Percentiles rank a stretch among this genome's conserved stretches.
These are phyloP conservation scores for Rosa chinensis DNA, from an alignment of 306 rosid genomes.

Conservation along the genomic window DNA sequence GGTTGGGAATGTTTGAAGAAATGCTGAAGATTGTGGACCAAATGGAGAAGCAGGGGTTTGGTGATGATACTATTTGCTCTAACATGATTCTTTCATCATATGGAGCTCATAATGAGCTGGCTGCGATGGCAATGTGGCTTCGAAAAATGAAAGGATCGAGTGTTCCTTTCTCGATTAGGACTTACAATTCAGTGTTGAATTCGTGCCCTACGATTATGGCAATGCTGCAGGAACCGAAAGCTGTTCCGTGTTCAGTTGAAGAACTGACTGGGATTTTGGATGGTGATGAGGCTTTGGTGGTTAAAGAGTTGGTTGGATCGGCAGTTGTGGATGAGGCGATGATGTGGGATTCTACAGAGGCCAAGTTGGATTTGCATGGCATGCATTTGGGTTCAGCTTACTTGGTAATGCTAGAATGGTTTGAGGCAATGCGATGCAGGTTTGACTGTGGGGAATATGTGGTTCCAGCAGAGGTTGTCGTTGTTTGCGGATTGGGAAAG, in stretches of 20 bases:
- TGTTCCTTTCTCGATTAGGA: slow-evolving; percentile 63
- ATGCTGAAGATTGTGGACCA: slow-evolving; percentile 51
- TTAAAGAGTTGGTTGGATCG: slow-evolving; percentile 52
- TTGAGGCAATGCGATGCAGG: slow-evolving; percentile 54
- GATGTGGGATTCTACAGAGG: slow-evolving; percentile 64
- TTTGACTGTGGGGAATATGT: slow-evolving; percentile 27
- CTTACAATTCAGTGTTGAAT: slow-evolving; percentile 66
- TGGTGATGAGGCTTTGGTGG: slow-evolving; percentile 63
- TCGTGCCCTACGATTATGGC: slow-evolving; percentile 49
- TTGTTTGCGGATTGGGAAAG: slow-evolving; percentile 76
- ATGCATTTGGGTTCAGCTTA: slow-evolving; percentile 68
- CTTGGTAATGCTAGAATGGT: slow-evolving; percentile 64
- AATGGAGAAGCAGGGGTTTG: slow-evolving; percentile 59
- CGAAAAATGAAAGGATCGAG: slow-evolving; percentile 43
- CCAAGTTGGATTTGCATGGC: slow-evolving; percentile 85
- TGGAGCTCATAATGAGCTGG: slow-evolving; percentile 60
- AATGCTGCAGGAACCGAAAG: slow-evolving; percentile 39
- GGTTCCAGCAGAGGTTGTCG: slow-evolving; percentile 44
- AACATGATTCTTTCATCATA: slow-evolving; percentile 77
- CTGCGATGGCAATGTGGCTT: slow-evolving; percentile 66
- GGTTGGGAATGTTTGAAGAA: slow-evolving; percentile 62
- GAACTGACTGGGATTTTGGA: slow-evolving; percentile 41
- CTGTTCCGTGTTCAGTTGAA: slow-evolving; percentile 43
- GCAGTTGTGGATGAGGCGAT: slow-evolving; percentile 54
- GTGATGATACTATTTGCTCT: slow-evolving; percentile 55